phyloP scores from a whole-genome alignment of 257 asterid species.

The Verbena officinalis region DNA sequence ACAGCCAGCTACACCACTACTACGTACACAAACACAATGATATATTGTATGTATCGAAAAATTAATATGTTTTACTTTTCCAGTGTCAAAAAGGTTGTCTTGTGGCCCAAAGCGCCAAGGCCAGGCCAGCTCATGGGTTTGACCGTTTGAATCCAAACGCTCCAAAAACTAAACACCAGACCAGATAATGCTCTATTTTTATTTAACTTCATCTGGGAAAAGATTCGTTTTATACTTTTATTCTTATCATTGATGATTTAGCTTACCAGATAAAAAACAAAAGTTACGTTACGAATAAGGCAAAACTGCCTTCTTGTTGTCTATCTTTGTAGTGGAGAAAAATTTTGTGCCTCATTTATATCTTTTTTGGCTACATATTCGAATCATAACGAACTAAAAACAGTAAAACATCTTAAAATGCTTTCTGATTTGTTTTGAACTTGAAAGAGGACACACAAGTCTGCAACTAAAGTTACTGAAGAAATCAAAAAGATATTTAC shows the following conservation, averaged over 20 bases:
- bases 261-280: background rate
- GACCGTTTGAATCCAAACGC: conserved; percentile 15
- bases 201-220: background rate
- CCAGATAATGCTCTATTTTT: background rate
- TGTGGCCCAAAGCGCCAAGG: background rate
- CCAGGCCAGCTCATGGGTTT: conserved; percentile 27
- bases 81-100: background rate
- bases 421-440: background rate
- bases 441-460: conserved; percentile 1
- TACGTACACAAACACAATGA: background rate
- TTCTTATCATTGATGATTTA: background rate
- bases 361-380: too few species aligned
- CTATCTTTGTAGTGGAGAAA: background rate
- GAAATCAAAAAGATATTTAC: too few species aligned
- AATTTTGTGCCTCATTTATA: background rate
- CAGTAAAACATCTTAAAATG: background rate
- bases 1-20: conserved; percentile 26
- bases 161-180: background rate
- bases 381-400: too few species aligned
- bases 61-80: conserved; percentile 23
- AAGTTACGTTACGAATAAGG: background rate
- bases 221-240: background rate
- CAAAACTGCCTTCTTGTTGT: background rate
- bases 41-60: background rate
- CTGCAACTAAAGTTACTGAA: conserved; percentile 4